Percentiles rank a stretch among this genome's conserved stretches.
Conservation (phyloP, 192 early-diverging fungal genomes). For the Mycoemilia scoparia region DNA sequence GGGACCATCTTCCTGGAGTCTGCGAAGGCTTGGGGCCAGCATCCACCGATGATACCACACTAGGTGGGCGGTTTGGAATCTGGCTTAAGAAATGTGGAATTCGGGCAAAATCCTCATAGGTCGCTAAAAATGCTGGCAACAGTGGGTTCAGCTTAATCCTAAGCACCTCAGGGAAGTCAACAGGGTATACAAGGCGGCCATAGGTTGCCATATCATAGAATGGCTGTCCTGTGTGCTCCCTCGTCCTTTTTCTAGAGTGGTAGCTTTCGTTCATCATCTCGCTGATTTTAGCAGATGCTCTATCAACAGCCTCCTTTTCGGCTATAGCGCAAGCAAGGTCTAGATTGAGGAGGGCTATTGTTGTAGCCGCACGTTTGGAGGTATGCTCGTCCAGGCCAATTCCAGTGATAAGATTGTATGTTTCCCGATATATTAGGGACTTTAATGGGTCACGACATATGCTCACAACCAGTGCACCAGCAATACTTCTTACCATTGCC, state of each 20-base stretch:
- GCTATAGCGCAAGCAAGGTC: constrained; percentile 88
- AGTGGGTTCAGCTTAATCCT: constrained; percentile 70
- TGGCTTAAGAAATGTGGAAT: constrained; percentile 42
- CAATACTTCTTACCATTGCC: constrained; percentile 85
- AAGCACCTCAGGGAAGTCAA: constrained; percentile 72
- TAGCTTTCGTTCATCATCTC: constrained; percentile 53
- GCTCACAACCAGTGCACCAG: constrained; percentile 70
- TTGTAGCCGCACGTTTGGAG: constrained; percentile 65
- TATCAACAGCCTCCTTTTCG: constrained; percentile 90
- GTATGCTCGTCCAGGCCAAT: constrained; percentile 21
- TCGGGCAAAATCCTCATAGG: constrained; percentile 72
- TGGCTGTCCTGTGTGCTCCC: constrained; percentile 75
- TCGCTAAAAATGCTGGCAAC: constrained; percentile 51
- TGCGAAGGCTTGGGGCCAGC: background rate
- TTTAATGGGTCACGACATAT: constrained; percentile 86
- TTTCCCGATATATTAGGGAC: constrained; percentile 46
- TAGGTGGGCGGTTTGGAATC: constrained; percentile 13
- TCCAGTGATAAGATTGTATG: constrained; percentile 24
- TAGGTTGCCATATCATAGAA: constrained; percentile 77
- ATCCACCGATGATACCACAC: background rate
- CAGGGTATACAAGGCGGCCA: constrained; percentile 56
- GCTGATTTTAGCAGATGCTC: constrained; percentile 88
- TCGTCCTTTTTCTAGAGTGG: constrained; percentile 62
- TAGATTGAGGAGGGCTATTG: constrained; percentile 80
- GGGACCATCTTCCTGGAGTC: background rate